Base-by-base conservation (phyloP, 345 rosid genomes). In the Dipteronia dyeriana region DNA sequence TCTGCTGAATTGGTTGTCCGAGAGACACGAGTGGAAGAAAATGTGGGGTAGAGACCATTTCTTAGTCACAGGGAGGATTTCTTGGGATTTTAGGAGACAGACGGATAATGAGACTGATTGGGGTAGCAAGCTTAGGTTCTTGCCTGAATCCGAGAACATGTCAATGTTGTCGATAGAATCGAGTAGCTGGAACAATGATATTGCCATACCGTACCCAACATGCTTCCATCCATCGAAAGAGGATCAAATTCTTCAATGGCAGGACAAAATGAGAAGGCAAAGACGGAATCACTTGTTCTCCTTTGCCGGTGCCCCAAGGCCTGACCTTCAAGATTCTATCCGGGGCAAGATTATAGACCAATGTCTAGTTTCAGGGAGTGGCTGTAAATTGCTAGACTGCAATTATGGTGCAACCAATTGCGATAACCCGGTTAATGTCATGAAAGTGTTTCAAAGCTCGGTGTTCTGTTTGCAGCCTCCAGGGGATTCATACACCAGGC, bases 71-170 rank as follows among this genome's bases (percentile, higher is more conserved):
- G 95, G 95, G 39, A 85, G 95, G 84, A 91, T 91, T 23, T 78
- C 95, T 65, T 91, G 95, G 95, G 95, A 91, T 83, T 89, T 91
- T 70, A 80, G 92, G 73, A 82, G 95, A 79, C 86, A 89, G 70
- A 75, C 87, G 0, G 90, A 89, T 70, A 82, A 86, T 10, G 91
- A 84, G 10, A 73, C 92, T 0, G 85, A 91, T 66, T 91, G 92
- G 95, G 95, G 95, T 20, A 89, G 88, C 73, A 91, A 91, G 75
- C 82, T 91, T 10, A 87, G 91, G 87, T 88, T 87, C 81, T 83
- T 91, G 74, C 91, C 92, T 0, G 86, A 89, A 63, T 85, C 92
- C 0, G 72, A 61, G 39, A 91, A 91, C 84, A 87, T 91, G 87
- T 86, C 95, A 4, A 86, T 91, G 90, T 67, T 91, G 72, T 84